Base-by-base conservation (phyloP, 2,329 filamentous ascomycete genomes). In the Clarireedia paspali region DNA sequence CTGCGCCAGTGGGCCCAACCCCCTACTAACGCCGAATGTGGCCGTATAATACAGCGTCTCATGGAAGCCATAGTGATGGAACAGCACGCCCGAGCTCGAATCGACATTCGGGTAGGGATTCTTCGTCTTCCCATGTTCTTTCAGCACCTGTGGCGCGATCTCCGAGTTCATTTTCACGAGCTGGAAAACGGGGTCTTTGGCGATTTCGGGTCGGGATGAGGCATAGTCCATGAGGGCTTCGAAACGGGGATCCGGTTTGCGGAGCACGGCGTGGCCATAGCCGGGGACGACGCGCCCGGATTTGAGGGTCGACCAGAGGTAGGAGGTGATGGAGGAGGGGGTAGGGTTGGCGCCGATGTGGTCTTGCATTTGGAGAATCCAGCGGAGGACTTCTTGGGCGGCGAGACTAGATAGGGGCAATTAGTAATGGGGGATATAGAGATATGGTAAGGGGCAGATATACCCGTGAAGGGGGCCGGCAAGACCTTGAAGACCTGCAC, bases 71-170 rank as follows among this genome's bases (percentile, higher is more conserved):
- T 96, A 99, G 77, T 97, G 91, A 74, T 97, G 87, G 83, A 99
- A 97, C 49, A 99, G 80, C 5, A 97, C 91, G 62, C 94, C 94
- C 0, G 91, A 96, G 61, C 84, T 87, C 48, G 88, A 91, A 73
- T 99, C 94, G 60, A 99, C 94, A 71, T 99, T 99, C 62, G 94
- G 94, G 75, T 92, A 95, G 2, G 94, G 91, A 76, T 96, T 96
- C 81, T 95, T 95, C 64, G 91, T 96, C 85, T 96, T 97, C 73
- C 94, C 94, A 70, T 99, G 94, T 76, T 96, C 85, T 67, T 84
- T 94, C 66, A 99, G 79, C 20, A 99, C 94, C 52, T 83, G 82
- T 15, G 94, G 94, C 0, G 94, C 94, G 61, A 99, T 87, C 68
- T 91, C 87, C 62, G 87, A 91, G 77, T 95, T 97, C 76, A 88